A percentile compares a stretch with the other conserved stretches of the same genome.
Evolutionary conservation across 352 stramenopile genomes (phyloP).

Genomic region (Phytophthora cactorum): DNA sequence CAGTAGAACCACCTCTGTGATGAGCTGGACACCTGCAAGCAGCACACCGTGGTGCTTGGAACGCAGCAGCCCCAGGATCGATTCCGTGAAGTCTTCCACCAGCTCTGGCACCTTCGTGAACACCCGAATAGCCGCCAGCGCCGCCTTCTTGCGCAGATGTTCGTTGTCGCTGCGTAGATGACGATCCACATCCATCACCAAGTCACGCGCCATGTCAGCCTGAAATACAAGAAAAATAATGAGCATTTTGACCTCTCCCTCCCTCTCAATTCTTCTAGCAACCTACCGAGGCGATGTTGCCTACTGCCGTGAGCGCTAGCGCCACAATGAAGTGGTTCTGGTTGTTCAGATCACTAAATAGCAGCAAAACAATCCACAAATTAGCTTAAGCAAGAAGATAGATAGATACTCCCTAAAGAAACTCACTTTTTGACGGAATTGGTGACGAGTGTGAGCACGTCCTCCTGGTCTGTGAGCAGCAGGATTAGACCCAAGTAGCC

Average conservation of each 20-base stretch:
- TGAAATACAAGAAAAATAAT: constrained; percentile 25
- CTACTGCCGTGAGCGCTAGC: constrained; percentile 96
- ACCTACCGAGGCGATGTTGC: constrained; percentile 96
- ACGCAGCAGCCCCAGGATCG: constrained; percentile 95
- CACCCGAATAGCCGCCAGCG: constrained; percentile 92
- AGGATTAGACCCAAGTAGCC: constrained; percentile 98
- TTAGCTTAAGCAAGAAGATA: neutral
- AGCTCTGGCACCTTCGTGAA: constrained; percentile 98
- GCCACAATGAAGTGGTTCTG: constrained; percentile 96
- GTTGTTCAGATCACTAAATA: constrained; percentile 92
- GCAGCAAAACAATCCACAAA: constrained; percentile 8
- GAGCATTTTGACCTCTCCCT: neutral
- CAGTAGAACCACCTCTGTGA: constrained; percentile 92
- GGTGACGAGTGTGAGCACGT: constrained; percentile 99
- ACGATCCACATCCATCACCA: constrained; percentile 98
- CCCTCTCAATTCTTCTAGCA: neutral
- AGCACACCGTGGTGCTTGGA: constrained; percentile 97
- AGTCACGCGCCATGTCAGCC: constrained; percentile 98
- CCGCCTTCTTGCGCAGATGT: constrained; percentile 98
- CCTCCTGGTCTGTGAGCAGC: constrained; percentile 97
- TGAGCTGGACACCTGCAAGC: constrained; percentile 97
- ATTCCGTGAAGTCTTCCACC: constrained; percentile 98
- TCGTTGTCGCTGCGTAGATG: constrained; percentile 92
- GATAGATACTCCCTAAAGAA: neutral
- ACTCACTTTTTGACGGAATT: constrained; percentile 98